Conservation (phyloP, 805 yeast species). For the Wickerhamomyces rabaulensis region DNA sequence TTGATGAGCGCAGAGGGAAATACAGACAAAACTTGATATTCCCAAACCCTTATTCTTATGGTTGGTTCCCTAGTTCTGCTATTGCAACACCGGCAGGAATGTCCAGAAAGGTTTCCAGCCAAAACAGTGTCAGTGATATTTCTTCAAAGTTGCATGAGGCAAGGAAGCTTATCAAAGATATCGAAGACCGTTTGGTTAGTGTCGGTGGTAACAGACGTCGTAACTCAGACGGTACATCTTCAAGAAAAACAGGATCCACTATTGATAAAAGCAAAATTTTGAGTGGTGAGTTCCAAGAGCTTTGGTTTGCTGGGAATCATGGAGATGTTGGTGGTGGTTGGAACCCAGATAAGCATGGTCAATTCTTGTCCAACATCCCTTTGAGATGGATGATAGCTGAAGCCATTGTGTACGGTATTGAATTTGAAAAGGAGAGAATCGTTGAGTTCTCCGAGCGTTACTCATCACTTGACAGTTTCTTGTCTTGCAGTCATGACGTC, state of each 20-base stretch:
- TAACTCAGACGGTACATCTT: not conserved
- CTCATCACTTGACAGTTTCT: conserved; percentile 35
- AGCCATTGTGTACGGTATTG: conserved; percentile 45
- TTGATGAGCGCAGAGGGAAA: conserved; percentile 63
- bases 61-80: conserved; percentile 18
- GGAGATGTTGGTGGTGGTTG: conserved; percentile 70
- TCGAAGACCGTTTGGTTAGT: conserved; percentile 5
- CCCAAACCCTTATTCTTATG: conserved; percentile 36
- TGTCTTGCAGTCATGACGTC: conserved; percentile 51
- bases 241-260: conserved; percentile 3
- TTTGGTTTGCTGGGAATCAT: conserved; percentile 70
- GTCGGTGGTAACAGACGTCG: not conserved
- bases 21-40: conserved; percentile 52
- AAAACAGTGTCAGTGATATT: not conserved
- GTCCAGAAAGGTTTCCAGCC: conserved; percentile 1
- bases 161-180: conserved; percentile 10
- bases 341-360: conserved; percentile 40
- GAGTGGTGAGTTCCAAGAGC: conserved; percentile 38
- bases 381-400: conserved; percentile 58
- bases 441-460: conserved; percentile 35
- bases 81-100: conserved; percentile 2
- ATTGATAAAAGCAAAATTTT: conserved; percentile 21
- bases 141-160: conserved; percentile 9
- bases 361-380: conserved; percentile 43
- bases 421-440: conserved; percentile 37